Conservation (phyloP, 2,329 filamentous ascomycete species). For the Aspergillus niger region DNA sequence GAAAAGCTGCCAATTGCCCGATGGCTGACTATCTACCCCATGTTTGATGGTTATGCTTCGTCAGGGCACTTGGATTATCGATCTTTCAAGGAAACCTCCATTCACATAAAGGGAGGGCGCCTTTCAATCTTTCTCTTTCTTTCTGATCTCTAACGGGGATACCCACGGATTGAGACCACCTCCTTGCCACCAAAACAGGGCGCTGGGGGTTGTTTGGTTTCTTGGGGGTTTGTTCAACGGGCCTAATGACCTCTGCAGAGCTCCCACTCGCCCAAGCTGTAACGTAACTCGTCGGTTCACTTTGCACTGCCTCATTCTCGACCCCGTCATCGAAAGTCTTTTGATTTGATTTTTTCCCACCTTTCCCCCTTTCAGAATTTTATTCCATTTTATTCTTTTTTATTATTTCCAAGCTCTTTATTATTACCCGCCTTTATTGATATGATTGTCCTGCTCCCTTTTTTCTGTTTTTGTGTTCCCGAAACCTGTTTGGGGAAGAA, state of each 20-base stretch:
- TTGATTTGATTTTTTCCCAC: constrained; percentile 10
- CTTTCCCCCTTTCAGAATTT: constrained; percentile 5
- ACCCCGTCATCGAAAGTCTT: constrained; percentile 8
- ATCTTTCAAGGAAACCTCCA: too few relatives aligned
- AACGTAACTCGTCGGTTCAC: constrained; percentile 23
- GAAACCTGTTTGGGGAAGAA: neutral
- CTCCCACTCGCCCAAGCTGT: constrained; percentile 15
- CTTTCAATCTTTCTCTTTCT: neutral
- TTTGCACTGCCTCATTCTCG: constrained; percentile 37
- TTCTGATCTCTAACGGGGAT: neutral
- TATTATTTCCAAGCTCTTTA: neutral
- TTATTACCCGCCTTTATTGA: neutral
- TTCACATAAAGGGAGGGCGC: neutral
- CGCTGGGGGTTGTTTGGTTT: constrained; percentile 4
- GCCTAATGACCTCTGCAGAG: constrained; percentile 13
- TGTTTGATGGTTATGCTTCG: neutral
- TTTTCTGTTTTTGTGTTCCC: neutral
- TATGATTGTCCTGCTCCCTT: neutral
- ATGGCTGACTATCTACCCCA: neutral
- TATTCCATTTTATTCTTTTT: constrained; percentile 6
- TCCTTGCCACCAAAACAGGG: constrained; percentile 5
- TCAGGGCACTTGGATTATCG: too few relatives aligned
- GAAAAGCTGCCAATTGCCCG: neutral
- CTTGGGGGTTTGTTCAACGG: neutral
- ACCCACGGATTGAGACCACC: neutral